Evolutionary conservation across 164 flowering plant species (phyloP).

Genomic region (Vitis rupestris): DNA sequence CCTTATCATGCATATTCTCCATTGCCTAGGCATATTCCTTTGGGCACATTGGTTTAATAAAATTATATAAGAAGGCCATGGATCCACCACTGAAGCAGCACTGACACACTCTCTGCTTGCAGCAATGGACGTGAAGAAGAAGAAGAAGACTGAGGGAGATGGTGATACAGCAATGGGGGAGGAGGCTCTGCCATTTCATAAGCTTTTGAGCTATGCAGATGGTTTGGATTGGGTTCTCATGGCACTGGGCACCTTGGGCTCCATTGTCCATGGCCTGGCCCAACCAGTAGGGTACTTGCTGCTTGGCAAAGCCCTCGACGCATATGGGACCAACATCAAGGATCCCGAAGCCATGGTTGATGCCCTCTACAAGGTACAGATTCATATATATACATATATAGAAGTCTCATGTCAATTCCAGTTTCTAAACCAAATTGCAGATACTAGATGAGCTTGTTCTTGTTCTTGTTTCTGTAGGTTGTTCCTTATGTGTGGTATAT

Average conservation of each 20-base stretch:
- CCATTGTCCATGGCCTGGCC: slow-evolving; percentile 64
- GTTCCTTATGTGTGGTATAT: slow-evolving; percentile 74
- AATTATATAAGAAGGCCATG: too few species aligned
- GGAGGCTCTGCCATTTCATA: slow-evolving; percentile 29
- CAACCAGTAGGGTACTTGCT: slow-evolving; percentile 63
- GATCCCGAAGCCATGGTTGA: slow-evolving; percentile 53
- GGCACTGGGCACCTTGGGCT: slow-evolving; percentile 63
- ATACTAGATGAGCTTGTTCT: neutral
- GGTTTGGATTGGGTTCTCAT: slow-evolving; percentile 58
- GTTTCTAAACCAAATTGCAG: neutral
- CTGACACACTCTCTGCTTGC: too few species aligned
- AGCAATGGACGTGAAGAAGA: neutral
- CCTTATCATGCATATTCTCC: too few species aligned
- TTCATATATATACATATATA: neutral
- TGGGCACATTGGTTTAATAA: too few species aligned
- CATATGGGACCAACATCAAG: slow-evolving; percentile 49
- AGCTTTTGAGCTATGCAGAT: slow-evolving; percentile 69
- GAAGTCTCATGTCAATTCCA: neutral
- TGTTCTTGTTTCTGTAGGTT: slow-evolving; percentile 38
- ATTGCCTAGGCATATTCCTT: too few species aligned
- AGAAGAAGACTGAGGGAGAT: neutral
- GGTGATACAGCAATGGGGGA: too few species aligned
- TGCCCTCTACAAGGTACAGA: slow-evolving; percentile 50
- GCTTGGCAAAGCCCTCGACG: slow-evolving; percentile 72
- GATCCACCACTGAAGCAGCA: too few species aligned